These are phyloP conservation scores for Cryphonectria naterciae DNA, from an alignment of 2,329 filamentous ascomycete genomes.

Conservation along the genomic window DNA sequence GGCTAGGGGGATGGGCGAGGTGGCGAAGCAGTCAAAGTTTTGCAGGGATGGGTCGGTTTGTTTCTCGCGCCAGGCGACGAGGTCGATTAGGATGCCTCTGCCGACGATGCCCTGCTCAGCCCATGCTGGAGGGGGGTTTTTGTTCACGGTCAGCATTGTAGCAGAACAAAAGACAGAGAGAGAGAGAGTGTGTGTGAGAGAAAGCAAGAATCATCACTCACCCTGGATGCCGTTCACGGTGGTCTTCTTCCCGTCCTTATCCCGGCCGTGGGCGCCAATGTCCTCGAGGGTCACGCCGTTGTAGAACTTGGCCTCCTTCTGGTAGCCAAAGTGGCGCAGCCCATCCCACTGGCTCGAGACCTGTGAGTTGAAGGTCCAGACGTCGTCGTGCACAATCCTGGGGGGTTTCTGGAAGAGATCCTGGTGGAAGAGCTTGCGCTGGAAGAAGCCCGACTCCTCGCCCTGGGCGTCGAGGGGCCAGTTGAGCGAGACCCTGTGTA, in stretches of 20 bases:
- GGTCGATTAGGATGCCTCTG: slow-evolving; percentile 58
- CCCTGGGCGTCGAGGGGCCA: slow-evolving; percentile 61
- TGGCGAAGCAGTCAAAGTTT: slow-evolving; percentile 42
- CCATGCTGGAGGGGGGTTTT: slow-evolving; percentile 43
- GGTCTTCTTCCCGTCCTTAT: slow-evolving; percentile 35
- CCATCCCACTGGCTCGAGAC: slow-evolving; percentile 63
- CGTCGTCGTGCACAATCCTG: slow-evolving; percentile 62
- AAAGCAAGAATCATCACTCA: slow-evolving; percentile 13
- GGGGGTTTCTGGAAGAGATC: slow-evolving; percentile 56
- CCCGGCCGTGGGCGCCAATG: slow-evolving; percentile 26
- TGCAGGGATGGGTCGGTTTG: slow-evolving; percentile 36
- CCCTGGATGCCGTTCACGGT: slow-evolving; percentile 48
- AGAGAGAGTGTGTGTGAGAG: background rate
- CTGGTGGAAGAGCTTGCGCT: slow-evolving; percentile 58
- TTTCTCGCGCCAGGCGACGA: slow-evolving; percentile 50
- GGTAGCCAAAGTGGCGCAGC: slow-evolving; percentile 54
- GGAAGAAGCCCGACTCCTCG: slow-evolving; percentile 55
- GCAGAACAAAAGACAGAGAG: background rate
- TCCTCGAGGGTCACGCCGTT: slow-evolving; percentile 41
- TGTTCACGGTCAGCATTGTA: background rate
- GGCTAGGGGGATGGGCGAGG: slow-evolving; percentile 36
- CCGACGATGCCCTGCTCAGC: slow-evolving; percentile 59
- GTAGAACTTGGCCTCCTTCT: slow-evolving; percentile 46
- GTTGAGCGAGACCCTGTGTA: slow-evolving; percentile 59
- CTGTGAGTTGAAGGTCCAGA: slow-evolving; percentile 63